A percentile compares a stretch with the other conserved stretches of the same genome.
Evolutionary conservation across 495 filamentous ascomycete species (phyloP).

Genomic region (Mytilinidion resinicola): DNA sequence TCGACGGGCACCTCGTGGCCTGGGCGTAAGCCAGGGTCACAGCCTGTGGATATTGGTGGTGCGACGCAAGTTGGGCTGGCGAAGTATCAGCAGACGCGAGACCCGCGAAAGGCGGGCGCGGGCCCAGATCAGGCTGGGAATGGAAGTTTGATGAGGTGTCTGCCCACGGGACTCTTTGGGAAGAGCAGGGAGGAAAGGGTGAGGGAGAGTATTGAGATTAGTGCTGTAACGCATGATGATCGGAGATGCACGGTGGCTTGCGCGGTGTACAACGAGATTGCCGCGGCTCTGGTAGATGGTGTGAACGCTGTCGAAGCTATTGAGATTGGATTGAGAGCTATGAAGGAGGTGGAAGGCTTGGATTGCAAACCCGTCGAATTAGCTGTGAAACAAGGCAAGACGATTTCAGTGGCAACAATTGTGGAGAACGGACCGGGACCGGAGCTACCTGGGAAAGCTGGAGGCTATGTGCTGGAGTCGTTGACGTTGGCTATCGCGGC

Average conservation of each 20-base stretch:
- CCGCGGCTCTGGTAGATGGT: slow-evolving; percentile 10
- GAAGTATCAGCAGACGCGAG: neutral
- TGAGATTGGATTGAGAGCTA: neutral
- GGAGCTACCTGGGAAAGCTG: neutral
- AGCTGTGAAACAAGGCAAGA: slow-evolving; percentile 2
- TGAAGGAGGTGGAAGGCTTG: slow-evolving; percentile 9
- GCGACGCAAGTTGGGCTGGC: slow-evolving; percentile 10
- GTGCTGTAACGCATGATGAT: slow-evolving; percentile 22
- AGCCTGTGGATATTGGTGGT: slow-evolving; percentile 15
- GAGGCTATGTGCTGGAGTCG: slow-evolving; percentile 17
- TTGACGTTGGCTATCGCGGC: slow-evolving; percentile 15
- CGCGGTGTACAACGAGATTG: slow-evolving; percentile 22
- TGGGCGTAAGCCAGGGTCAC: slow-evolving; percentile 6
- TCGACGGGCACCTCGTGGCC: slow-evolving; percentile 12
- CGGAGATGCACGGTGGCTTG: slow-evolving; percentile 16
- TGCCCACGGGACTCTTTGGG: slow-evolving; percentile 15
- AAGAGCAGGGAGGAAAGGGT: neutral
- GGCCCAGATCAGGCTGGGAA: slow-evolving; percentile 16
- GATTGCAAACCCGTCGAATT: slow-evolving; percentile 5
- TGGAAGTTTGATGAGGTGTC: slow-evolving; percentile 25
- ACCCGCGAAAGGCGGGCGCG: slow-evolving; percentile 2
- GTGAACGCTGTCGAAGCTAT: slow-evolving; percentile 9
- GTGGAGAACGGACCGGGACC: slow-evolving; percentile 9
- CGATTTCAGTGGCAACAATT: neutral
- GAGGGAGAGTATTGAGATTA: slow-evolving; percentile 14